phyloP scores from a whole-genome alignment of 192 early-diverging fungal genomes.

The Coemansia sp. region DNA sequence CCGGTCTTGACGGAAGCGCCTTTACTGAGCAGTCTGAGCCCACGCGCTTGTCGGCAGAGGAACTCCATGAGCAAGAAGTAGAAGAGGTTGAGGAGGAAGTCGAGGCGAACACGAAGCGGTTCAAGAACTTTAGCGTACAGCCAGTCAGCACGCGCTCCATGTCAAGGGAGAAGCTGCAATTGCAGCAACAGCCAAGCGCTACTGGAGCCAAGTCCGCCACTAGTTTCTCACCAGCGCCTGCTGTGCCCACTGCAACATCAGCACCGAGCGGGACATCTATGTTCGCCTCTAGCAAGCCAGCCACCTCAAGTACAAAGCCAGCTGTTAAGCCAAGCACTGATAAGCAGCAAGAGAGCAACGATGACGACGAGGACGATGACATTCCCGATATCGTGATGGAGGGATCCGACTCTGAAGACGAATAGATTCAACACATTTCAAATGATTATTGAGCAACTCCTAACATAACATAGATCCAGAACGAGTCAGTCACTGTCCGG shows the following conservation, averaged over 20 bases:
- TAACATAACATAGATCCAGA: slow-evolving; percentile 53
- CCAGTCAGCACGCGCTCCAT: slow-evolving; percentile 8
- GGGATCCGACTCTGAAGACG: slow-evolving; percentile 52
- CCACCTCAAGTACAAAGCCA: background rate
- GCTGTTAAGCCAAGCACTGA: background rate
- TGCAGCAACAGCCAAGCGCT: background rate
- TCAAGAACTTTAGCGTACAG: slow-evolving; percentile 20
- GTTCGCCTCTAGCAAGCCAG: background rate
- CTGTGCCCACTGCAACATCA: background rate
- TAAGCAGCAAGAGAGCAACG: slow-evolving; percentile 10
- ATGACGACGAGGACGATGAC: slow-evolving; percentile 28
- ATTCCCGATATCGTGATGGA: slow-evolving; percentile 57
- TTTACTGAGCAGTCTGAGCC: background rate
- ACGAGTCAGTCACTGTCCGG: slow-evolving; percentile 30
- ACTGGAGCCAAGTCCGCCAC: background rate
- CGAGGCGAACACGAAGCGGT: slow-evolving; percentile 19
- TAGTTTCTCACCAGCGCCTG: background rate
- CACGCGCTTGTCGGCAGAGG: background rate
- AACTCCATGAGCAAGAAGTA: background rate
- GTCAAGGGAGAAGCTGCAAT: background rate
- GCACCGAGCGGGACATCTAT: background rate
- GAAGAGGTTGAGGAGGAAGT: slow-evolving; percentile 6
- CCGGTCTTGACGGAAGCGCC: slow-evolving; percentile 18
- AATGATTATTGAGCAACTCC: slow-evolving; percentile 16
- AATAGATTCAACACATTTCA: slow-evolving; percentile 14